These are phyloP conservation scores for Glycine latifolia DNA, from an alignment of 306 rosid species.

Conservation along the genomic window DNA sequence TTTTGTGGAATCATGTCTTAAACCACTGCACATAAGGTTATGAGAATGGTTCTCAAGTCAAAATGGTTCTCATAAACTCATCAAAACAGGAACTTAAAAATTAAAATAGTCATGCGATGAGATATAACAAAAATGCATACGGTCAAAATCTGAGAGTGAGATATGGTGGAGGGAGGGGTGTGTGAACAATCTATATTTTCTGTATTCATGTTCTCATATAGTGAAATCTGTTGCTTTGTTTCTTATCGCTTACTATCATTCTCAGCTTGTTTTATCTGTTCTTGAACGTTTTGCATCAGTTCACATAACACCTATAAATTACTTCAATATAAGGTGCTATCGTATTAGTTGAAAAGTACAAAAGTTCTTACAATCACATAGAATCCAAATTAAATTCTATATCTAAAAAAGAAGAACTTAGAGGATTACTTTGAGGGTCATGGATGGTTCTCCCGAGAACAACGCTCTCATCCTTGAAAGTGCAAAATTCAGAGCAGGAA, in stretches of 20 bases:
- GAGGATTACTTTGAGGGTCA: conserved; percentile 79
- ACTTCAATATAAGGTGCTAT: neutral
- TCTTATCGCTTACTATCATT: no score
- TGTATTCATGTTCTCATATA: no score
- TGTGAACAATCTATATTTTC: no score
- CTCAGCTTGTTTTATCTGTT: neutral
- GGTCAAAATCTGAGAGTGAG: no score
- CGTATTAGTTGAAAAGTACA: neutral
- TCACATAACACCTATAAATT: neutral
- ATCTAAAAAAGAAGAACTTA: neutral
- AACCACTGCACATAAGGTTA: neutral
- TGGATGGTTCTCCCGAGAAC: conserved; percentile 90
- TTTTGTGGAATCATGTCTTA: no score
- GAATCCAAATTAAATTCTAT: neutral
- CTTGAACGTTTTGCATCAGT: neutral
- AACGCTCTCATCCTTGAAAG: conserved; percentile 64
- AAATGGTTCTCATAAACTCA: no score
- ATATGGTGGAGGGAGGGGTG: no score
- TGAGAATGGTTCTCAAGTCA: neutral
- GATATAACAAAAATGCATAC: no score
- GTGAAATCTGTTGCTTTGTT: no score
- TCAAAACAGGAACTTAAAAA: no score
- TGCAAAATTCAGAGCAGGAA: conserved; percentile 73
- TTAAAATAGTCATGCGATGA: no score
- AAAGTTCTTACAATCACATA: neutral